Evolutionary conservation across 2,329 filamentous ascomycete genomes (phyloP).

Genomic region (Cercospora sp.): DNA sequence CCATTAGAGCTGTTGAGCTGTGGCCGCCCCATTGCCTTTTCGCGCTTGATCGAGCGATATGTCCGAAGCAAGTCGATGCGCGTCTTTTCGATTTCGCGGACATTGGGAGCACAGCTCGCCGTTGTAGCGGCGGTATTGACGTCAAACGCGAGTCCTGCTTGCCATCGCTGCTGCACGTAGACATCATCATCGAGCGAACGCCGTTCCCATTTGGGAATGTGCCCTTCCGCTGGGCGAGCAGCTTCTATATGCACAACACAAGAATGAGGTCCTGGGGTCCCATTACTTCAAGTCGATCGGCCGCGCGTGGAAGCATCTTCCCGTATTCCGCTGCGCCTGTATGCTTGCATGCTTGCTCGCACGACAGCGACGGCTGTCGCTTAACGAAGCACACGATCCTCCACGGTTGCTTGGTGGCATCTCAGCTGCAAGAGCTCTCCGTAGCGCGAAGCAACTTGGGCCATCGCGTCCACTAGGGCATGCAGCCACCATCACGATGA

Average conservation of each 20-base stretch:
- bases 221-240: background rate
- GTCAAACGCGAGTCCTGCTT: conserved; percentile 19
- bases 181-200: conserved; percentile 20
- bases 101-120: conserved; percentile 12
- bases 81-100: conserved; percentile 16
- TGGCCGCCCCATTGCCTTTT: conserved; percentile 11
- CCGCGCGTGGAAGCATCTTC: conserved; percentile 24
- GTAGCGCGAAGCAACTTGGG: conserved; percentile 21
- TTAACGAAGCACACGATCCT: background rate
- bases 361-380: background rate
- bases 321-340: conserved; percentile 3
- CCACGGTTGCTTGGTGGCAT: conserved; percentile 12
- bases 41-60: conserved; percentile 26
- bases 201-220: conserved; percentile 1
- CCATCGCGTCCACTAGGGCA: conserved; percentile 19
- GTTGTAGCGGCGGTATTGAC: conserved; percentile 17
- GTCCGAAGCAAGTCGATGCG: conserved; percentile 14
- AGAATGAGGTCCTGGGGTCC: background rate
- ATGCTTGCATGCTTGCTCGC: conserved; percentile 3
- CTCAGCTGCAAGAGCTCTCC: conserved; percentile 17
- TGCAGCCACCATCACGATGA: conserved; percentile 17
- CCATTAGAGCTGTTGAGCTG: conserved; percentile 15
- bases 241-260: conserved; percentile 12
- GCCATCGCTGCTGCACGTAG: conserved; percentile 21
- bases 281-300: background rate